Evolutionary conservation across 2,329 filamentous ascomycete genomes (phyloP), one percentile per base, ranked within the genome.

Genomic region (Stagonosporopsis rhizophila): DNA sequence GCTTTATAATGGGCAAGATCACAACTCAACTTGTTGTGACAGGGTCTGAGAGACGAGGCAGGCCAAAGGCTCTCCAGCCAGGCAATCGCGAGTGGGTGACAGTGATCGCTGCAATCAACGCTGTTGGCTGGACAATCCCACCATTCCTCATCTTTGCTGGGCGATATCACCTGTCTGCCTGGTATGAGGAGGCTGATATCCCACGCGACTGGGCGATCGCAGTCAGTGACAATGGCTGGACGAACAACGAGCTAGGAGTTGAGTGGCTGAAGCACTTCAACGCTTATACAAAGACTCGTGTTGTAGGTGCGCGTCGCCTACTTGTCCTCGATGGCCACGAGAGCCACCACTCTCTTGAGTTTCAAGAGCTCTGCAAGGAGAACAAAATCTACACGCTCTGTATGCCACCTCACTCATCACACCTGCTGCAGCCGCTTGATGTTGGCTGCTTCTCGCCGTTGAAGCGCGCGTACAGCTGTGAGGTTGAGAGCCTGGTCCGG

Each of bases 291-390:
- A 66, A 58, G 50, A 30, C 39, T 25, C 56, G 56, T 28, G 59
- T 35, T 47, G 63, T 61, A 28, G 66, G 75, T 9, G 41, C n/a
- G 39, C 71, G 74, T 67, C 54, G 67, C n/a, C 62, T 79, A 7
- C 63, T 80, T 15, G 66, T 79, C 47, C 59, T 79, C 34, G 69
- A 79, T 64, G 64, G 72, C 34, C 60, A 79, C 65, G 52, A 56
- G 49, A 77, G 68, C 52, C 61, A 79, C 64, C 23, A 73, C 27
- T 72, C 63, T 9, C 57, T 60, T 25, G 55, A 74, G 52, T 79
- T 80, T 56, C 44, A 78, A 39, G 23, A 71, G 40, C 76, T 68
- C 56, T 79, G 60, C 53, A 66, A 52, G 38, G 50, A 69, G 20
- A 59, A 79, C 44, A 72, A 77, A 30, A 78, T 79, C 62, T 71